These are phyloP conservation scores for Phylloporus sp. DNA, from an alignment of 768 basidiomycete species.

Conservation along the genomic window DNA sequence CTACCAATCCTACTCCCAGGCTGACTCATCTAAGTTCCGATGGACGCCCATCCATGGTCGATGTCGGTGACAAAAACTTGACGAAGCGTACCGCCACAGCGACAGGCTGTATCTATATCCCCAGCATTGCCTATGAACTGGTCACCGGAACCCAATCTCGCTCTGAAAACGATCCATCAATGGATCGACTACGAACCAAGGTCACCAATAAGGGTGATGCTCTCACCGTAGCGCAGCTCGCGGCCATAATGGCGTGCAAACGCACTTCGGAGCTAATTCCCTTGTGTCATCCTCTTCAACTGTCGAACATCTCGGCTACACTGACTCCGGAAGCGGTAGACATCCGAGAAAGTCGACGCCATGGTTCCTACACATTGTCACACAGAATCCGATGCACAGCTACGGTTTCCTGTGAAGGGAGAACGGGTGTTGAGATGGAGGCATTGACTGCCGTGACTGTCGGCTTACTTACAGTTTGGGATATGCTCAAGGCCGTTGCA, in stretches of 20 bases:
- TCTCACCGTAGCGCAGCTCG: constrained; percentile 73
- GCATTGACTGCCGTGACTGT: constrained; percentile 80
- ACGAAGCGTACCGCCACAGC: constrained; percentile 73
- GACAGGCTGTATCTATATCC: constrained; percentile 65
- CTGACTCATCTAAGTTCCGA: constrained; percentile 71
- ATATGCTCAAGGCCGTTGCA: constrained; percentile 88
- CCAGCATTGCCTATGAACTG: constrained; percentile 58
- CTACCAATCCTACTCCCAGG: constrained; percentile 2
- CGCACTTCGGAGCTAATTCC: constrained; percentile 80
- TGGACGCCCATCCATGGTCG: constrained; percentile 81
- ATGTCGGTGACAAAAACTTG: constrained; percentile 57
- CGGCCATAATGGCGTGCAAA: constrained; percentile 85
- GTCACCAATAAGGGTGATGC: constrained; percentile 62
- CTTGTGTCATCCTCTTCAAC: constrained; percentile 76
- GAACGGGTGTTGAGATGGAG: constrained; percentile 92
- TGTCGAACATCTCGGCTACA: constrained; percentile 64
- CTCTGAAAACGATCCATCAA: constrained; percentile 7
- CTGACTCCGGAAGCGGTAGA: constrained; percentile 43
- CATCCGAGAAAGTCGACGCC: background rate
- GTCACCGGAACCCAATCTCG: constrained; percentile 33
- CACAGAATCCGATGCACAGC: constrained; percentile 60
- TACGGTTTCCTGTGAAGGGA: constrained; percentile 69
- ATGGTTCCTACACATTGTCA: constrained; percentile 12
- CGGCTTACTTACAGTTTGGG: constrained; percentile 81
- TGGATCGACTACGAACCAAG: constrained; percentile 43